Evolutionary conservation across 2,329 filamentous ascomycete genomes (phyloP).

Genomic region (Tolypocladium nubicola): DNA sequence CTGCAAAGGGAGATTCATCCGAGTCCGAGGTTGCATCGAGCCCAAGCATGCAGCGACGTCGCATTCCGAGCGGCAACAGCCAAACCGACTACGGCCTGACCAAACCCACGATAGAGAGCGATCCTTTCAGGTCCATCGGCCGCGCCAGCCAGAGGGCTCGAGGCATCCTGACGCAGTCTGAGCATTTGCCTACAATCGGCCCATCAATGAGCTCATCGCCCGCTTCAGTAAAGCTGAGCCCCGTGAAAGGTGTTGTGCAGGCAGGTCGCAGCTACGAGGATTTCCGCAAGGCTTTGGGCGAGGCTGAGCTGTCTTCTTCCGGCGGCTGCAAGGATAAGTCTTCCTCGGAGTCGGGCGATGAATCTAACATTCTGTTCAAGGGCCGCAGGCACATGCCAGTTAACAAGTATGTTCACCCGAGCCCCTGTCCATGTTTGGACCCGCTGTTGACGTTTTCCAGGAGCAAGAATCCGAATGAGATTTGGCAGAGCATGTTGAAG

Average conservation of each 20-base stretch:
- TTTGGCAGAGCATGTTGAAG: slow-evolving; percentile 41
- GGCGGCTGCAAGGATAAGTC: slow-evolving; percentile 12
- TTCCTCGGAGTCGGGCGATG: slow-evolving; percentile 20
- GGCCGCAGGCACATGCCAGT: slow-evolving; percentile 19
- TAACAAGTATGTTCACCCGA: slow-evolving; percentile 16
- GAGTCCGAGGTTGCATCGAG: neutral
- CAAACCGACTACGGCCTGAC: neutral
- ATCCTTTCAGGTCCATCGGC: slow-evolving; percentile 12
- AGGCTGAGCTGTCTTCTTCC: slow-evolving; percentile 1
- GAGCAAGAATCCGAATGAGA: slow-evolving; percentile 29
- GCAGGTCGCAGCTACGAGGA: slow-evolving; percentile 15
- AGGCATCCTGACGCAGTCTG: slow-evolving; percentile 21
- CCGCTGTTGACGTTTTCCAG: slow-evolving; percentile 14
- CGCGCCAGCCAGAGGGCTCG: slow-evolving; percentile 9
- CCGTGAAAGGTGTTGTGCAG: slow-evolving; percentile 12
- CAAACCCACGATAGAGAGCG: slow-evolving; percentile 5
- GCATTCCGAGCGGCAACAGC: slow-evolving; percentile 1
- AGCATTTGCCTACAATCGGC: slow-evolving; percentile 15
- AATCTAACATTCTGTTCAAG: slow-evolving; percentile 25
- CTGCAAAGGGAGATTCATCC: slow-evolving; percentile 12
- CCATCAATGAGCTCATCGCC: slow-evolving; percentile 10
- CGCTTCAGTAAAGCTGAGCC: slow-evolving; percentile 11
- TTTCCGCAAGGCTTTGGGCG: slow-evolving; percentile 13
- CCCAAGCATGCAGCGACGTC: neutral
- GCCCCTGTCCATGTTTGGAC: neutral